Evolutionary conservation across 2,329 filamentous ascomycete genomes (phyloP), one percentile per base, ranked within the genome.

Genomic region (Pleomassaria siparia): DNA sequence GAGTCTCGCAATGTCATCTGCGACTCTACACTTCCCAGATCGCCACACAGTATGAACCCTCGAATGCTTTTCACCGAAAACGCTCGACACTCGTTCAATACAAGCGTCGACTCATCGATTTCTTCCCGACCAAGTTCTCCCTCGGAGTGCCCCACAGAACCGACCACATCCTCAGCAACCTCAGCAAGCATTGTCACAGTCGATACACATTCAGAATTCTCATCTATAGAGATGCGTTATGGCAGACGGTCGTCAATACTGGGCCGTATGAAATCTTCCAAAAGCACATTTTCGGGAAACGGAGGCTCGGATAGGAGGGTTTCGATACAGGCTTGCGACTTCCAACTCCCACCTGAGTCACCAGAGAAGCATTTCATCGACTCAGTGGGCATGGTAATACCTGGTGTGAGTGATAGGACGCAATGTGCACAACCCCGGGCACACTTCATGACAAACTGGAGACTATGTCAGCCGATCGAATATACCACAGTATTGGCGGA

Each of bases 121-220:
- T 11, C 32, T 11, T 35, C 32, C 3, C 8, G 32, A 20, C 32
- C 32, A 96, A 96, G 81, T 84, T 96, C 53, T 96, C 89, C 80
- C n/a, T 90, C 96, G 80, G 96, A 96, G 81, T 96, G 91, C 13
- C 86, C 89, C 50, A 91, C 96, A 69, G 91, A 91, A 50, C 94
- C 91, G 2, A 90, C 91, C 16, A 92, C 94, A 97, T 97, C 82
- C 91, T 94, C 73, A 92, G 91, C 46, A 88, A 95, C 81, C 82
- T 91, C 76, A 82, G 85, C 58, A 85, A 88, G 67, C 32, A 28
- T 56, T 8, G 44, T 50, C 26, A 49, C 54, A 15, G 25, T 50
- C 15, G 53, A 54, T 20, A 42, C 45, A 15, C 37, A 20, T 16
- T 26, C 40, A n/a, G 46, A 48, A 4, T 32, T 18, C 3, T 46